phyloP scores from a whole-genome alignment of 495 filamentous ascomycete genomes.

The Xylaria flabelliformis region DNA sequence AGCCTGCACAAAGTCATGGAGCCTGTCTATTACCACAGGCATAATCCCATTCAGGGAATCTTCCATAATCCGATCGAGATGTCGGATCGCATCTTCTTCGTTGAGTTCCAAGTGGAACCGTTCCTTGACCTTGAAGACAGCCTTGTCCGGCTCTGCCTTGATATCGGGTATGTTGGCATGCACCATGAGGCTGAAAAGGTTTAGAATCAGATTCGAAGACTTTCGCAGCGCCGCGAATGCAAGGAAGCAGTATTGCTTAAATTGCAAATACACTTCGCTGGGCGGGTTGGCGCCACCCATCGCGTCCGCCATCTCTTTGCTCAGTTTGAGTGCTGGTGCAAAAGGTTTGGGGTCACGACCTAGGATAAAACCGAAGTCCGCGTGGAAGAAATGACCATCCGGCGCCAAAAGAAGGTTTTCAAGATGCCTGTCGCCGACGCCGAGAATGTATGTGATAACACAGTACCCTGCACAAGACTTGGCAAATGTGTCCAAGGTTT shows the following conservation, averaged over 20 bases:
- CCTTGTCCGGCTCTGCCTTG: constrained; percentile 87
- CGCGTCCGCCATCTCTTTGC: constrained; percentile 97
- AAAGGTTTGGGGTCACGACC: constrained; percentile 98
- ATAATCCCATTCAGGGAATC: constrained; percentile 87
- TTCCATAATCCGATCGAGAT: constrained; percentile 86
- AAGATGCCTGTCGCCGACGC: constrained; percentile 93
- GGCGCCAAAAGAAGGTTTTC: constrained; percentile 94
- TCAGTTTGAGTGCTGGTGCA: constrained; percentile 94
- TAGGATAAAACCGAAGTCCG: constrained; percentile 97
- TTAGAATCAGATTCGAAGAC: constrained; percentile 88
- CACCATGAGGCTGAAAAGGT: constrained; percentile 95
- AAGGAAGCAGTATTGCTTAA: constrained; percentile 95
- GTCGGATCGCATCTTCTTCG: constrained; percentile 90
- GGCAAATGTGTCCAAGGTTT: constrained; percentile 93
- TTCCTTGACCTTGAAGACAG: constrained; percentile 92
- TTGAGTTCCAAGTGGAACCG: constrained; percentile 89
- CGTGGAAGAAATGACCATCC: constrained; percentile 96
- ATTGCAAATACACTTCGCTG: constrained; percentile 80
- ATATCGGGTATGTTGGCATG: constrained; percentile 97
- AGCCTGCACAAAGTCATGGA: constrained; percentile 93
- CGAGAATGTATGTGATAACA: constrained; percentile 98
- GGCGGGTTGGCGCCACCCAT: constrained; percentile 79
- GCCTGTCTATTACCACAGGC: constrained; percentile 90
- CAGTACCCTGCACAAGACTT: constrained; percentile 98
- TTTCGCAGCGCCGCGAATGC: constrained; percentile 92